These are phyloP conservation scores for Hyphopichia buzzinii DNA, from an alignment of 1,139 yeast genomes.

Conservation along the genomic window DNA sequence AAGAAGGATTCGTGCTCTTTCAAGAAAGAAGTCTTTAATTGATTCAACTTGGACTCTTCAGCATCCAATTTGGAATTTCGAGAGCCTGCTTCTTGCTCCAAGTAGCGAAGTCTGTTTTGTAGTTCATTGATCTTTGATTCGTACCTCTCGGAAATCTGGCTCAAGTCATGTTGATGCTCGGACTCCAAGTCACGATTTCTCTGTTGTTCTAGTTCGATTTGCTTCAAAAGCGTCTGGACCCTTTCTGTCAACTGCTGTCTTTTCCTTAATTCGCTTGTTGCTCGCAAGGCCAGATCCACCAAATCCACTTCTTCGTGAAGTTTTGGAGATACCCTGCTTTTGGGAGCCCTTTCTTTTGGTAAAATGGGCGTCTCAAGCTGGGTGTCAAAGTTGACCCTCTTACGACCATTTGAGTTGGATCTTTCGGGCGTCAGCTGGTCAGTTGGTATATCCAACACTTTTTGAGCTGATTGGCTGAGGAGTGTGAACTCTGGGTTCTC, in stretches of 20 bases:
- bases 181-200: neutral
- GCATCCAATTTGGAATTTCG: neutral
- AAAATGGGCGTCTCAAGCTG: slow-evolving; percentile 2
- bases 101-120: neutral
- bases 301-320: too few relatives aligned
- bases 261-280: slow-evolving; percentile 4
- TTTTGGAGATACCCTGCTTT: too few relatives aligned
- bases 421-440: neutral
- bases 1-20: slow-evolving; percentile 8
- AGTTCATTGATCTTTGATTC: neutral
- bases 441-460: slow-evolving; percentile 9
- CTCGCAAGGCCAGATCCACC: slow-evolving; percentile 2
- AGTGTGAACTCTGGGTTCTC: slow-evolving; percentile 9
- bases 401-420: neutral
- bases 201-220: slow-evolving; percentile 1
- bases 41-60: slow-evolving; percentile 6
- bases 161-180: neutral
- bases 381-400: slow-evolving; percentile 1
- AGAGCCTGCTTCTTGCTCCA: neutral
- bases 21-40: slow-evolving; percentile 7
- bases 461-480: slow-evolving; percentile 14
- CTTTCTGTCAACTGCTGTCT: slow-evolving; percentile 1
- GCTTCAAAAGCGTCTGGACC: neutral
- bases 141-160: neutral
- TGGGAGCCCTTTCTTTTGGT: neutral